phyloP scores from a whole-genome alignment of 257 asterid genomes.

The Lycium barbarum region DNA sequence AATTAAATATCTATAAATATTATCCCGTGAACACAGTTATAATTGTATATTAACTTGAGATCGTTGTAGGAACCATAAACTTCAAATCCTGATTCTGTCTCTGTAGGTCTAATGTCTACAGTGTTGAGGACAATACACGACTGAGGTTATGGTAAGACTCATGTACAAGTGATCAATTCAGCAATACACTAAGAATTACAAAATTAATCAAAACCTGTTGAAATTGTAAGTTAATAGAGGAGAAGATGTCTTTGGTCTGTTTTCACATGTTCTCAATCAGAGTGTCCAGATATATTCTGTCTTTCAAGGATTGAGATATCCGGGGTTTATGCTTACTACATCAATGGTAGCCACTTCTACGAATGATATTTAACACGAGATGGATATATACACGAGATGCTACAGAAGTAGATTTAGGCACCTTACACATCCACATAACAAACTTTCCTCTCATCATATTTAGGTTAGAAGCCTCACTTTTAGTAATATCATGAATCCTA shows the following conservation, averaged over 20 bases:
- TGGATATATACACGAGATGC: not conserved
- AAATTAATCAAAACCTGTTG: too few species aligned
- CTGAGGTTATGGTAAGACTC: not conserved
- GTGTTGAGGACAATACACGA: not conserved
- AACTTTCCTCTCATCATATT: constrained; percentile 10
- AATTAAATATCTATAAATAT: too few species aligned
- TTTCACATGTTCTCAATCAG: not conserved
- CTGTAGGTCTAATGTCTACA: not conserved
- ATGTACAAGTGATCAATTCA: not conserved
- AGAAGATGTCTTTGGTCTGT: not conserved
- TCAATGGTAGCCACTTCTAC: not conserved
- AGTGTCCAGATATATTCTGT: not conserved
- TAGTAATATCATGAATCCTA: not conserved
- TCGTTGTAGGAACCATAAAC: too few species aligned
- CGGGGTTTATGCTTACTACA: not conserved
- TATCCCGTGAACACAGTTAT: too few species aligned
- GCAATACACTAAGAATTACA: too few species aligned
- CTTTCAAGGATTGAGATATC: not conserved
- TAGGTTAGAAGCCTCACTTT: constrained; percentile 19
- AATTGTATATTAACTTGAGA: too few species aligned
- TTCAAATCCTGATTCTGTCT: too few species aligned
- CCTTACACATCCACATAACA: not conserved
- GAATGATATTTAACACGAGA: not conserved
- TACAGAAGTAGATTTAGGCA: not conserved
- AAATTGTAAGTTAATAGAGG: too few species aligned